phyloP scores from a whole-genome alignment of 139 green algal genomes.

The Chlamydomonas incerta region DNA sequence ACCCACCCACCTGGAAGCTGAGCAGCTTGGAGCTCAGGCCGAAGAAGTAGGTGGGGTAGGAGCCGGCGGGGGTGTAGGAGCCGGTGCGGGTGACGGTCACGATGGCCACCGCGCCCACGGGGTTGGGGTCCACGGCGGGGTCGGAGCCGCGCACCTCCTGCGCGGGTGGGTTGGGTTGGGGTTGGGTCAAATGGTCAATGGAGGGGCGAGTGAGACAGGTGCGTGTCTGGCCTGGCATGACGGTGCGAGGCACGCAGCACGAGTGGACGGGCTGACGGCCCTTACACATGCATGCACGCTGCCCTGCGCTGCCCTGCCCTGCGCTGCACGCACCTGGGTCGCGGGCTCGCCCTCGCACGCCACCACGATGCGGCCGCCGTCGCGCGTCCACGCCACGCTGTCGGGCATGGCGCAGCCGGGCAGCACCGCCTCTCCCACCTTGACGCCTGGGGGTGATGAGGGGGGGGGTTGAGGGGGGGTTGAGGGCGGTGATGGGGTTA shows the following conservation, averaged over 20 bases:
- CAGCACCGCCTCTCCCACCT: constrained; percentile 15
- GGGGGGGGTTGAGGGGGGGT: neutral
- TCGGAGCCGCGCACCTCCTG: constrained; percentile 1
- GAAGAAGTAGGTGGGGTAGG: neutral
- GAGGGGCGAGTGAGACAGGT: no score
- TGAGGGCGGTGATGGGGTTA: no score
- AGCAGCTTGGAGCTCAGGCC: neutral
- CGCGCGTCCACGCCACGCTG: neutral
- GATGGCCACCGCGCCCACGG: constrained; percentile 25
- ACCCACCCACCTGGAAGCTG: constrained; percentile 6
- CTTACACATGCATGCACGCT: neutral
- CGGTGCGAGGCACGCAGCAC: no score
- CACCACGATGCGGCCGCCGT: constrained; percentile 1
- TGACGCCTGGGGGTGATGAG: neutral
- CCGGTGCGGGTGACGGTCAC: neutral
- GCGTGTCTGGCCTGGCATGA: no score
- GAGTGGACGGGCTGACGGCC: no score
- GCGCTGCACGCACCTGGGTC: neutral
- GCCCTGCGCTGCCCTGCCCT: neutral
- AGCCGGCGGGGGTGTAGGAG: constrained; percentile 4
- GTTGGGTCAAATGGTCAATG: no score
- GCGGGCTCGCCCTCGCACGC: constrained; percentile 40
- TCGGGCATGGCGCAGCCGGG: constrained; percentile 37
- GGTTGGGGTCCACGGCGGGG: constrained; percentile 25
- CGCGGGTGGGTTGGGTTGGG: neutral